Conservation (phyloP, 2,329 filamentous ascomycete genomes). For the Aspergillus aculeatus region DNA sequence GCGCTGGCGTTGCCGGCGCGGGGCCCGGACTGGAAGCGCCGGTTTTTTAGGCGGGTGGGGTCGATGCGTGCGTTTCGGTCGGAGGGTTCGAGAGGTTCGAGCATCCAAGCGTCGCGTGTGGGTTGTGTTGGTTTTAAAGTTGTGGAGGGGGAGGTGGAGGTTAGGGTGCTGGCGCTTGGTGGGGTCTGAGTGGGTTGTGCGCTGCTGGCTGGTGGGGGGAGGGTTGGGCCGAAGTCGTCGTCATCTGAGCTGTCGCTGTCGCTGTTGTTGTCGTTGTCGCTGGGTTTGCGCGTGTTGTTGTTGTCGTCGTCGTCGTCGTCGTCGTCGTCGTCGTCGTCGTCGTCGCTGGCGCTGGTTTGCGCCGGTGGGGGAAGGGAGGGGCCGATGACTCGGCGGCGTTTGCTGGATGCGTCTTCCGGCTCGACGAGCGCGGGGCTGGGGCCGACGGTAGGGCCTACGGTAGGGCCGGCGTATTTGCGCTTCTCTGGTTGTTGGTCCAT, state of each 20-base stretch:
- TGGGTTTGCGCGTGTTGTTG: slow-evolving; percentile 24
- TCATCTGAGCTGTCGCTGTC: slow-evolving; percentile 32
- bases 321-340: slow-evolving; percentile 26
- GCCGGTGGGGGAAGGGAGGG: slow-evolving; percentile 55
- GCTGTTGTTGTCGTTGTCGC: slow-evolving; percentile 6
- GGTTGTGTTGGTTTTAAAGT: slow-evolving; percentile 28
- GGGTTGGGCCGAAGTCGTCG: slow-evolving; percentile 45
- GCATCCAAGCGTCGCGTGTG: slow-evolving; percentile 83
- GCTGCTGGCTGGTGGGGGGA: slow-evolving; percentile 31
- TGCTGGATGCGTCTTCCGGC: slow-evolving; percentile 22
- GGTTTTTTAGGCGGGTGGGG: slow-evolving; percentile 76
- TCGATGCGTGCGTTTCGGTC: slow-evolving; percentile 64
- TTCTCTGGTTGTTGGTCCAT: slow-evolving; percentile 15
- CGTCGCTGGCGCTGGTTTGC: slow-evolving; percentile 17
- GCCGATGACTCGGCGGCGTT: slow-evolving; percentile 54
- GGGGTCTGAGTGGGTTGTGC: neutral
- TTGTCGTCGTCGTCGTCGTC: slow-evolving; percentile 29
- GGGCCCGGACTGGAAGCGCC: slow-evolving; percentile 76
- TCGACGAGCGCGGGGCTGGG: neutral
- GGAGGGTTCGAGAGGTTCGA: slow-evolving; percentile 62
- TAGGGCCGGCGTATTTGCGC: slow-evolving; percentile 19
- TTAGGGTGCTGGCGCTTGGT: too few species aligned
- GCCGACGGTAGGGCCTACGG: slow-evolving; percentile 9
- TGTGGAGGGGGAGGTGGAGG: neutral
- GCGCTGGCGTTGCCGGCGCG: slow-evolving; percentile 40